Base-by-base conservation (phyloP, 2,329 filamentous ascomycete genomes). In the Boeremia lycopersici region DNA sequence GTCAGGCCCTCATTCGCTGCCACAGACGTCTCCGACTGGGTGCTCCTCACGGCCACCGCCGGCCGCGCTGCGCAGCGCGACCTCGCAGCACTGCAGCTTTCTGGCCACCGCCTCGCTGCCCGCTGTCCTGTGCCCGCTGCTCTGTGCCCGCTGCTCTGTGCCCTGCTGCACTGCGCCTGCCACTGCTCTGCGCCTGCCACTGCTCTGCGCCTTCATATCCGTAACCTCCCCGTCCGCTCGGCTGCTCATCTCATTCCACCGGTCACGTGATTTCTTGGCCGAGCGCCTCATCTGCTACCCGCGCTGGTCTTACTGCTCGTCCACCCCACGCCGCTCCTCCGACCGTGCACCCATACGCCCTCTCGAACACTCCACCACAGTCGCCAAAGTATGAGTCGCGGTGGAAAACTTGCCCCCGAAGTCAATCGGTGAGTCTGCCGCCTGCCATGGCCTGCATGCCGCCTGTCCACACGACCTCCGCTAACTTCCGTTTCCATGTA, bases 401-500 rank as follows among this genome's bases (percentile, higher is more conserved):
- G 87, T 83, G 89, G 88, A 82, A 98, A 97, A 87, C 89, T 98
- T 85, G 93, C 93, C 82, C 93, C 95, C 81, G 95, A 99, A 90
- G 93, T 97, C 83, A 98, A 98, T 85, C 89, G 92, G 92, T 96
- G 82, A 75, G 89, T 82, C 57, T 48, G 52, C 60, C 41, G 42
- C 53, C 42, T 8, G 48, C 51, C 11, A 45, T 35, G 29, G 53
- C 58, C 60, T 56, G 57, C 60, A 53, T 56, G 57, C 64, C 35
- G 48, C 61, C 62, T 57, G 55, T 56, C 61, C 62, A 63, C 67
- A 65, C 64, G 48, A 68, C 63, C 60, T 69, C 58, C 62, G 68
- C 71, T 74, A 70, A 74, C 67, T 46, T 56, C 52, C 45, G 38
- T 13, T 53, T 39, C 38, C 50, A 17, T 56, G 42, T 61, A 96